A percentile compares a stretch with the other conserved stretches of the same genome.
Conservation (phyloP, 2,329 filamentous ascomycete genomes). For the Septoria linicola region DNA sequence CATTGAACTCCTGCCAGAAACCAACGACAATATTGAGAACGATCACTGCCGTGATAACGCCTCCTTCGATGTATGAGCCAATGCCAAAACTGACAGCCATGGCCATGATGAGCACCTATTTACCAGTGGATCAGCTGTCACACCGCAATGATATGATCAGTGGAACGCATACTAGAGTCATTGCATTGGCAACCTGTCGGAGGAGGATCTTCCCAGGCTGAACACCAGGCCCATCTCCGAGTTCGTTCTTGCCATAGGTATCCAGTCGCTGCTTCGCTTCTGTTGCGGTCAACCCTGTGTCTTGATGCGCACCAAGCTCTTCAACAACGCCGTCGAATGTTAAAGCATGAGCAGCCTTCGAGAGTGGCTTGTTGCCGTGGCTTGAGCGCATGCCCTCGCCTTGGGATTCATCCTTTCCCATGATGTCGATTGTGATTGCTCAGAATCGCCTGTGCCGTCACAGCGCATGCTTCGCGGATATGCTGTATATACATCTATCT, state of each 20-base stretch:
- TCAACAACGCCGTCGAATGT: slow-evolving; percentile 52
- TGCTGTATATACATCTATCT: no score
- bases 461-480: no score
- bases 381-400: no score
- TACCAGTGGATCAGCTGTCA: slow-evolving; percentile 14
- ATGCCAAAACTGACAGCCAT: slow-evolving; percentile 50
- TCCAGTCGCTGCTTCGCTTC: slow-evolving; percentile 61
- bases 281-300: slow-evolving; percentile 63
- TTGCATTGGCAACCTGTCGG: slow-evolving; percentile 72
- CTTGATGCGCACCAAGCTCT: slow-evolving; percentile 61
- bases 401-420: no score
- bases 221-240: slow-evolving; percentile 68
- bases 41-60: slow-evolving; percentile 48
- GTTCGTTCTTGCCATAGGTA: slow-evolving; percentile 65
- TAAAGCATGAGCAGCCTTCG: slow-evolving; percentile 62
- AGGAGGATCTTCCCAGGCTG: slow-evolving; percentile 69
- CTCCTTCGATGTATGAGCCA: slow-evolving; percentile 48
- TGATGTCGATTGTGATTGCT: no score
- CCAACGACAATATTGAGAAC: slow-evolving; percentile 47
- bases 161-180: slow-evolving; percentile 55
- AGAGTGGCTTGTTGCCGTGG: slow-evolving; percentile 51
- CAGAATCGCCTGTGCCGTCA: no score
- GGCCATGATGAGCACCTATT: slow-evolving; percentile 47
- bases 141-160: slow-evolving; percentile 2
- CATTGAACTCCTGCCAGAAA: slow-evolving; percentile 48